Evolutionary conservation across 768 basidiomycete species (phyloP).

Genomic region (Russula brevipes): DNA sequence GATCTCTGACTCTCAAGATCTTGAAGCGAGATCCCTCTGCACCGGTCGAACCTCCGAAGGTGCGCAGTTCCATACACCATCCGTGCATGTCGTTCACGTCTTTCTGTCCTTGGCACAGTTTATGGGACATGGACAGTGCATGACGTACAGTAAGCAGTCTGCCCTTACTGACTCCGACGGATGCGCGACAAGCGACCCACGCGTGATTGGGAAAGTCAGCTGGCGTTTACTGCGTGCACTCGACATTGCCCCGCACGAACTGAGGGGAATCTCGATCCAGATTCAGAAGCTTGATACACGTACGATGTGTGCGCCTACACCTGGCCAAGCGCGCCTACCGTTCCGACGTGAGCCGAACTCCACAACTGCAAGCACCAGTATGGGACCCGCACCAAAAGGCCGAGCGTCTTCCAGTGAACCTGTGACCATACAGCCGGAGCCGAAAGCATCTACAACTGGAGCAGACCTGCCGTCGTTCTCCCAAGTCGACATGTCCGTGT

Average conservation of each 20-base stretch:
- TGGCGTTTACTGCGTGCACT: constrained; percentile 70
- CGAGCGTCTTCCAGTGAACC: constrained; percentile 5
- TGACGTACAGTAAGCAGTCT: constrained; percentile 71
- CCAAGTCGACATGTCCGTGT: constrained; percentile 66
- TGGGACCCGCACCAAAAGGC: neutral
- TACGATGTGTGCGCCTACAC: constrained; percentile 32
- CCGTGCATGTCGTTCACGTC: constrained; percentile 6
- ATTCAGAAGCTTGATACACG: constrained; percentile 77
- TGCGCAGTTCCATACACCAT: constrained; percentile 31
- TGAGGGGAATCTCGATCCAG: constrained; percentile 91
- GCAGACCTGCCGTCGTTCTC: constrained; percentile 60
- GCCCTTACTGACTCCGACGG: constrained; percentile 56
- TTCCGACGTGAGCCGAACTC: constrained; percentile 41
- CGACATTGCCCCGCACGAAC: constrained; percentile 73
- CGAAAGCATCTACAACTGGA: neutral
- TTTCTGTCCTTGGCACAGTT: constrained; percentile 46
- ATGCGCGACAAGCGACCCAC: constrained; percentile 65
- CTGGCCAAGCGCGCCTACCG: constrained; percentile 56
- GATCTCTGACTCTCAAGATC: constrained; percentile 77
- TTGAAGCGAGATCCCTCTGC: constrained; percentile 84
- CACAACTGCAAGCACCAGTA: constrained; percentile 3
- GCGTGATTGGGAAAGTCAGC: constrained; percentile 67
- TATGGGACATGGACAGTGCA: constrained; percentile 85
- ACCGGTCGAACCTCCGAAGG: constrained; percentile 88
- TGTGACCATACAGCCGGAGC: constrained; percentile 1